Evolutionary conservation across 306 rosid genomes (phyloP).

Genomic region (Erythrophleum fordii): DNA sequence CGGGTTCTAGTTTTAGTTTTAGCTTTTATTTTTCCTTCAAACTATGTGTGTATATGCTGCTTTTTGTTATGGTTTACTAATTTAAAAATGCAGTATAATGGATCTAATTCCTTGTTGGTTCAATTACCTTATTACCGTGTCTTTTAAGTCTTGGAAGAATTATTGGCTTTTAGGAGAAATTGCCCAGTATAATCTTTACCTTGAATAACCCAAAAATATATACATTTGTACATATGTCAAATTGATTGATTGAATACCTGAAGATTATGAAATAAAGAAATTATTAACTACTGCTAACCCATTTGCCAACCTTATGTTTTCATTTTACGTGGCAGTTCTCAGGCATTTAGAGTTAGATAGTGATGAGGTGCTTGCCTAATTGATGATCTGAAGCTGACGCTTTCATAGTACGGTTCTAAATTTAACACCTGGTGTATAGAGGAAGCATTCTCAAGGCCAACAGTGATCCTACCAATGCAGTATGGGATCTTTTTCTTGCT

Average conservation of each 20-base stretch:
- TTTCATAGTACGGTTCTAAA: slow-evolving; percentile 22
- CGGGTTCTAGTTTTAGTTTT: neutral
- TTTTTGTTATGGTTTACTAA: neutral
- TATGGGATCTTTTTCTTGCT: slow-evolving; percentile 34
- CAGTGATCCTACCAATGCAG: slow-evolving; percentile 41
- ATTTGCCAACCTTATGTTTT: neutral
- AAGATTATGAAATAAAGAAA: neutral
- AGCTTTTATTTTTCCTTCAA: neutral
- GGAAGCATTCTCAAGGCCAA: slow-evolving; percentile 34
- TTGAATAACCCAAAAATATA: neutral
- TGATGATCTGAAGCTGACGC: slow-evolving; percentile 38
- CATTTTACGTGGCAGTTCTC: slow-evolving; percentile 25
- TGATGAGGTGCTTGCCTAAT: slow-evolving; percentile 29
- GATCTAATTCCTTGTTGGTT: neutral
- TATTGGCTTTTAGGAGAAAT: neutral
- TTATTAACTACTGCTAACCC: slow-evolving; percentile 3
- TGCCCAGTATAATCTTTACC: neutral
- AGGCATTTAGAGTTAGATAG: slow-evolving; percentile 20
- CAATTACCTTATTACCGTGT: neutral
- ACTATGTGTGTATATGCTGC: neutral
- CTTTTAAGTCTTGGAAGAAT: neutral
- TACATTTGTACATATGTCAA: neutral
- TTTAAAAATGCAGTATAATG: neutral
- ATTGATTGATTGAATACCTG: neutral
- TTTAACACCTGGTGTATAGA: slow-evolving; percentile 21